These are phyloP conservation scores for Pythium pectinolyticum DNA, from an alignment of 352 stramenopile species.

Conservation along the genomic window DNA sequence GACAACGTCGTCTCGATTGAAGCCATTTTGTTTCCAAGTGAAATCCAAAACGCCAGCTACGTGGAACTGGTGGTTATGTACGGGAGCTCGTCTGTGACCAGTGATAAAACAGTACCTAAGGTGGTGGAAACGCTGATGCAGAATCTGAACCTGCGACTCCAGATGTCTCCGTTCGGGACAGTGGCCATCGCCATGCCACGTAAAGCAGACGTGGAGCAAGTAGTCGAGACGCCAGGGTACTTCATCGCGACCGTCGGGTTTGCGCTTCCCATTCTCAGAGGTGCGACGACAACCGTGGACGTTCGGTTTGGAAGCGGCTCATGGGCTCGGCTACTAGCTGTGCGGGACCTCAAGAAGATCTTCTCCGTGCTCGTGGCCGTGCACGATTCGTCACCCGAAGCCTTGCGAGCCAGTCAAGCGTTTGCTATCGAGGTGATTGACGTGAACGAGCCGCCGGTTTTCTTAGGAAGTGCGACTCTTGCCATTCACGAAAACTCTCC, in stretches of 20 bases:
- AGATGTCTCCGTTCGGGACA: not conserved
- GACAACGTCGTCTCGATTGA: not conserved
- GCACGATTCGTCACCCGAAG: constrained; percentile 37
- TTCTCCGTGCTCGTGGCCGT: constrained; percentile 37
- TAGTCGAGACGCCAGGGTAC: not conserved
- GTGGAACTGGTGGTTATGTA: constrained; percentile 18
- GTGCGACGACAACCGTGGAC: constrained; percentile 28
- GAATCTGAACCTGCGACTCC: constrained; percentile 7
- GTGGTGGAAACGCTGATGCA: not conserved
- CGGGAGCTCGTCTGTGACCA: not conserved
- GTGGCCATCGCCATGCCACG: not conserved
- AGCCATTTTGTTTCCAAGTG: constrained; percentile 14
- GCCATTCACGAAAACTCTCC: constrained; percentile 20
- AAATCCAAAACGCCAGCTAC: constrained; percentile 19
- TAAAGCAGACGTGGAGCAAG: not conserved
- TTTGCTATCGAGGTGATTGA: constrained; percentile 22
- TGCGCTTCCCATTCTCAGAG: constrained; percentile 13
- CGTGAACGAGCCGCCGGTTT: constrained; percentile 27
- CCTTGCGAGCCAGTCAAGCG: constrained; percentile 18
- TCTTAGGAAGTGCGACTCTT: constrained; percentile 3
- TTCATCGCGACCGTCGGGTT: constrained; percentile 1
- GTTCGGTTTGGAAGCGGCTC: constrained; percentile 26
- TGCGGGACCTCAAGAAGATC: constrained; percentile 36
- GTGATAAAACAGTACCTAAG: not conserved
- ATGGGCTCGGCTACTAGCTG: constrained; percentile 40